A percentile compares a stretch with the other conserved stretches of the same genome.
These are phyloP conservation scores for Triticum dicoccoides DNA, from an alignment of 176 grass and related monocot genomes.

Conservation along the genomic window DNA sequence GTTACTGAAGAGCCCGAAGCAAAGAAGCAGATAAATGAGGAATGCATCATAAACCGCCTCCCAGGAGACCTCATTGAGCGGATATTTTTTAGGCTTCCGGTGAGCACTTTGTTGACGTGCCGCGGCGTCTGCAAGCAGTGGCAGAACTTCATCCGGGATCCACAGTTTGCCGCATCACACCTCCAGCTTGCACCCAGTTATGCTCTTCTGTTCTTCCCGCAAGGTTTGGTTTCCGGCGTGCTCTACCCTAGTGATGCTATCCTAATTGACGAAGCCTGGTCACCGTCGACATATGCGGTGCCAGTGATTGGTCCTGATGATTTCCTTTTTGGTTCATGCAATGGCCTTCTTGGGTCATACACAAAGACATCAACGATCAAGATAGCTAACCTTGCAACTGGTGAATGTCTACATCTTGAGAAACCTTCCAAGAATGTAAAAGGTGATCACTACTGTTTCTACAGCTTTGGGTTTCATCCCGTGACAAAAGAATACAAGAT, in stretches of 20 bases:
- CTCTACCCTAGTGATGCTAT: not conserved
- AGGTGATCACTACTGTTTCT: conserved; percentile 23
- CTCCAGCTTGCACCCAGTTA: not conserved
- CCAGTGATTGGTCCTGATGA: conserved; percentile 9
- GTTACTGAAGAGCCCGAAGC: not conserved
- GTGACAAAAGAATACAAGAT: conserved; percentile 38
- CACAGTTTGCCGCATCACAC: conserved; percentile 15
- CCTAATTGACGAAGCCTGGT: not conserved
- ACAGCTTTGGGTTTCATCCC: conserved; percentile 39
- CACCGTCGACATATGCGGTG: not conserved
- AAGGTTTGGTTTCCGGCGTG: not conserved
- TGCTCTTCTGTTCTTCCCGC: conserved; percentile 27
- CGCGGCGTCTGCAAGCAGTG: conserved; percentile 20
- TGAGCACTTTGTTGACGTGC: conserved; percentile 29
- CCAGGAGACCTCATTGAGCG: not conserved
- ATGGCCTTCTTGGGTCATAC: conserved; percentile 40
- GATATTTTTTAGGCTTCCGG: conserved; percentile 32
- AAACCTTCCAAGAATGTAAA: not conserved
- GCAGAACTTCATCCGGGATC: not conserved
- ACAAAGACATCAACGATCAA: conserved; percentile 27
- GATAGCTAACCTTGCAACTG: conserved; percentile 33
- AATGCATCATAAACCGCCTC: not conserved
- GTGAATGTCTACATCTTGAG: not conserved
- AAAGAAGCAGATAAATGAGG: not conserved
- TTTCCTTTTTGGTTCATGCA: conserved; percentile 34